Percentiles rank a stretch among this genome's conserved stretches.
phyloP scores from a whole-genome alignment of 345 rosid genomes.

The Arabis alpina region DNA sequence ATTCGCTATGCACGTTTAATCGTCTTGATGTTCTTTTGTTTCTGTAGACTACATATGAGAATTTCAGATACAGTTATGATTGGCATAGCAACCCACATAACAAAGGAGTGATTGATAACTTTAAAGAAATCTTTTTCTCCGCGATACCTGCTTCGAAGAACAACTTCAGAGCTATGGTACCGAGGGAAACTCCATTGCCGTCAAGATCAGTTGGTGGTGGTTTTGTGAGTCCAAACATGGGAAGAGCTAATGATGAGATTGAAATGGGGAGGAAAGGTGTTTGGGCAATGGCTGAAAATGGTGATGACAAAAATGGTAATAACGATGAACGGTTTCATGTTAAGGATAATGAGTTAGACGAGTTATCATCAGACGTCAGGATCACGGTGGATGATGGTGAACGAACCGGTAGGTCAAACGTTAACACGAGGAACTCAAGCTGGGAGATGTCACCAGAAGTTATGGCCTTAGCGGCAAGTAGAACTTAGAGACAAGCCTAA shows the following conservation, averaged over 20 bases:
- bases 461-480: constrained; percentile 80
- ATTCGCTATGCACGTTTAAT: not conserved
- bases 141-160: constrained; percentile 74
- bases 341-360: constrained; percentile 77
- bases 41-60: constrained; percentile 89
- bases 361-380: constrained; percentile 68
- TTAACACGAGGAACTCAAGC: constrained; percentile 65
- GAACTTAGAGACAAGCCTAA: constrained; percentile 21
- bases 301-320: constrained; percentile 41
- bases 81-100: constrained; percentile 75
- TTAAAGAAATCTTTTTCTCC: constrained; percentile 71
- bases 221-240: constrained; percentile 95
- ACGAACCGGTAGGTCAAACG: constrained; percentile 52
- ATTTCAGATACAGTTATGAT: constrained; percentile 74
- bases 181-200: constrained; percentile 63
- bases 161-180: constrained; percentile 66
- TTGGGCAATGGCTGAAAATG: constrained; percentile 77
- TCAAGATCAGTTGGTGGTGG: constrained; percentile 63
- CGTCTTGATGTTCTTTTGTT: constrained; percentile 5
- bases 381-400: constrained; percentile 50
- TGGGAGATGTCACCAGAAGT: constrained; percentile 83
- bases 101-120: constrained; percentile 74
- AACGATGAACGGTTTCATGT: constrained; percentile 61
- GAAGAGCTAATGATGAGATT: constrained; percentile 70
- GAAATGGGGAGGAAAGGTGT: constrained; percentile 96